Evolutionary conservation across 176 grass and related monocot genomes (phyloP).

Genomic region (Ensete ventricosum): DNA sequence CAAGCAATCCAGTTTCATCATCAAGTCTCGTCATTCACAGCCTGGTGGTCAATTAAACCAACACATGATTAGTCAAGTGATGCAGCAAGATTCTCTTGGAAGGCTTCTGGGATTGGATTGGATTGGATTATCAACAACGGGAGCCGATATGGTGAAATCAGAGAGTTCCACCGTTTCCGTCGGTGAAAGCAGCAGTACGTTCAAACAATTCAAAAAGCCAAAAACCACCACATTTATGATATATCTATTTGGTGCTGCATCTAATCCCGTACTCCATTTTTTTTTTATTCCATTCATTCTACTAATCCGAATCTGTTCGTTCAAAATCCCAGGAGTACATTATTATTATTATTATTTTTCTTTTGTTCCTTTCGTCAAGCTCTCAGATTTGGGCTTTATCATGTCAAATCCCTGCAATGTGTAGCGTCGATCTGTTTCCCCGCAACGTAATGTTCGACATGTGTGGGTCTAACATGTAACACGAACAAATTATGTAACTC

Average conservation of each 20-base stretch:
- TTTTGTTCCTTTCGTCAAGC: background rate
- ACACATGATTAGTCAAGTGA: slow-evolving; percentile 49
- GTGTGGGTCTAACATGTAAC: background rate
- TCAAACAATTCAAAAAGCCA: background rate
- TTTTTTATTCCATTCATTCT: slow-evolving; percentile 10
- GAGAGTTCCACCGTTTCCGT: slow-evolving; percentile 86
- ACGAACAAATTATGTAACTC: too few relatives aligned
- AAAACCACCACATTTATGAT: background rate
- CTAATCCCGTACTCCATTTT: background rate
- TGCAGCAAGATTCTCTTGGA: slow-evolving; percentile 70
- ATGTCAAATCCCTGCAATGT: background rate
- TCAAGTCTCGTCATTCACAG: slow-evolving; percentile 46
- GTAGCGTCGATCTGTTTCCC: background rate
- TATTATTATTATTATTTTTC: too few relatives aligned
- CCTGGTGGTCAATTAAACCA: slow-evolving; percentile 42
- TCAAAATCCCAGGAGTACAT: background rate
- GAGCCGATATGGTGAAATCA: slow-evolving; percentile 59
- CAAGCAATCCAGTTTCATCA: slow-evolving; percentile 38
- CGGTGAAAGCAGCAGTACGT: slow-evolving; percentile 51
- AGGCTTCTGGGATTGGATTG: slow-evolving; percentile 75
- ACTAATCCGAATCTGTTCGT: background rate
- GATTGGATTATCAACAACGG: slow-evolving; percentile 78
- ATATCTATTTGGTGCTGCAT: background rate
- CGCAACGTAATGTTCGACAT: background rate
- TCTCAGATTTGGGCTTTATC: background rate